phyloP scores from a whole-genome alignment of 202 grass and related monocot species.

The Dendrocalamus latiflorus region DNA sequence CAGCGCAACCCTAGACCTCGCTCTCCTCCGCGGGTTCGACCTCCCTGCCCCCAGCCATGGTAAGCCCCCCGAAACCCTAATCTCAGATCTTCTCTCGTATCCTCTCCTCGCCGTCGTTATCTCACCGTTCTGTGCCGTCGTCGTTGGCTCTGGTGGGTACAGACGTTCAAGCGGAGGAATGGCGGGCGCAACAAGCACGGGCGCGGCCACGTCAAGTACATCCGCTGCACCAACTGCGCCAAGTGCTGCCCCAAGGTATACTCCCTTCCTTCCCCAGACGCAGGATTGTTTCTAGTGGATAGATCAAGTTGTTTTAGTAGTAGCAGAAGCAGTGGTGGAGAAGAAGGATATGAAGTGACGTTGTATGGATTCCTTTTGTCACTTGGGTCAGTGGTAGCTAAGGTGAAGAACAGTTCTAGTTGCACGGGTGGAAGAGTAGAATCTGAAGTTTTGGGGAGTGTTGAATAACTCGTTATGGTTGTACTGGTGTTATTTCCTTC shows the following conservation, averaged over 20 bases:
- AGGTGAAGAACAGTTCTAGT: not conserved
- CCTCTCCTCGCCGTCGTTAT: not conserved
- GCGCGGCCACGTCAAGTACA: conserved; percentile 49
- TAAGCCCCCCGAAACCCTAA: not conserved
- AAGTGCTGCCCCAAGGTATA: no score
- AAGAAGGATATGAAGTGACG: no score
- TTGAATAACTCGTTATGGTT: not conserved
- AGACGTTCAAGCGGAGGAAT: conserved; percentile 93
- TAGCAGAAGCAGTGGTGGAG: not conserved
- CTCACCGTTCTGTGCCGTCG: not conserved
- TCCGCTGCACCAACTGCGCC: no score
- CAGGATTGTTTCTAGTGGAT: not conserved
- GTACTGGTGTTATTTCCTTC: not conserved
- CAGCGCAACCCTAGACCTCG: conserved; percentile 8
- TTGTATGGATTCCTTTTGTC: not conserved
- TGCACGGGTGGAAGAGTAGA: no score
- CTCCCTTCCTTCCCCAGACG: not conserved
- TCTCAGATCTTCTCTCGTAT: not conserved
- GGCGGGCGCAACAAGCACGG: conserved; percentile 90
- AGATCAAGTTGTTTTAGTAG: not conserved
- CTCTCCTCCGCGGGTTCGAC: not conserved
- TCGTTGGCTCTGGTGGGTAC: not conserved
- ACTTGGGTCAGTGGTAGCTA: not conserved
- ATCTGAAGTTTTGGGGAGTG: not conserved
- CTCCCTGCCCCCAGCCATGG: conserved; percentile 11